A percentile compares a stretch with the other conserved stretches of the same genome.
Evolutionary conservation across 352 stramenopile genomes (phyloP).

Genomic region (Globisporangium apiculatum): DNA sequence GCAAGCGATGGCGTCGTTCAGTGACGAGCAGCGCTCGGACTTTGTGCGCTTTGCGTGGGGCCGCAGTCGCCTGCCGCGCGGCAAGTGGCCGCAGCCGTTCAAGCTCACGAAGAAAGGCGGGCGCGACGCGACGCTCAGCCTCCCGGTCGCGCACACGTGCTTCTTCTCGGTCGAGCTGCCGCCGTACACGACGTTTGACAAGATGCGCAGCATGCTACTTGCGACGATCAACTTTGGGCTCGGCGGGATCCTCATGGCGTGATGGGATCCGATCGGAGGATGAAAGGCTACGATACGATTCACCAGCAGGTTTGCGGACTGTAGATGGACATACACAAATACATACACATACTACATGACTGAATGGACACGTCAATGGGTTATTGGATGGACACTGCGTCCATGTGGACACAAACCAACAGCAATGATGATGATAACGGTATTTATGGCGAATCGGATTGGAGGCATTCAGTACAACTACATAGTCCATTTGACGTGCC

Average conservation of each 20-base stretch:
- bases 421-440: no score
- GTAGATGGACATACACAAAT: no score
- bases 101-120: conserved; percentile 89
- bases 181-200: conserved; percentile 87
- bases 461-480: no score
- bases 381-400: no score
- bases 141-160: conserved; percentile 94
- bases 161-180: conserved; percentile 95
- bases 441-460: no score
- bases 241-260: conserved; percentile 87
- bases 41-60: conserved; percentile 95
- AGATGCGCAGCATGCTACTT: conserved; percentile 89
- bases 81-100: conserved; percentile 86
- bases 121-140: conserved; percentile 64
- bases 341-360: no score
- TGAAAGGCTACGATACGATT: no score
- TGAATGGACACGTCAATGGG: no score
- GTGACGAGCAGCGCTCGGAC: conserved; percentile 81
- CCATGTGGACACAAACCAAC: no score
- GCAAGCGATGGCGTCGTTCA: conserved; percentile 84
- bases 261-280: conserved; percentile 1
- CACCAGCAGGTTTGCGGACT: no score
- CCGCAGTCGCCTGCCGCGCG: conserved; percentile 83
- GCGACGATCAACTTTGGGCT: conserved; percentile 93
- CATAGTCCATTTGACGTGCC: no score